Conservation (phyloP, 306 rosid species). For the Mucuna pruriens region DNA sequence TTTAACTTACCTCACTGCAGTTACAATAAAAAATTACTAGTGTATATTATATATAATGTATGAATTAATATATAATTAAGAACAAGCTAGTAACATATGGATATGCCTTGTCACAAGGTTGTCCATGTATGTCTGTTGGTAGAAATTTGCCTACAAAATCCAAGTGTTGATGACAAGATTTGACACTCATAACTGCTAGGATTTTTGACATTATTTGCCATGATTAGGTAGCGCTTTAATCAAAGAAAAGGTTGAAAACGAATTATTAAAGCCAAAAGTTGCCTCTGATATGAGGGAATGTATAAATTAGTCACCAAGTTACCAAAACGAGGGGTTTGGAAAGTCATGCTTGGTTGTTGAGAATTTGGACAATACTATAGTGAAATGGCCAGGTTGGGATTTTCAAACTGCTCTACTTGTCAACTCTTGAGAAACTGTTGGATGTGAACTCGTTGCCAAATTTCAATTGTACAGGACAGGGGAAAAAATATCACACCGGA, state of each 20-base stretch:
- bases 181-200: constrained; percentile 47
- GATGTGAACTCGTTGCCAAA: constrained; percentile 33
- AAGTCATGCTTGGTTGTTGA: constrained; percentile 43
- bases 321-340: constrained; percentile 32
- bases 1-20: not conserved
- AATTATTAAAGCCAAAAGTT: constrained; percentile 52
- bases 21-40: not conserved
- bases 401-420: constrained; percentile 37
- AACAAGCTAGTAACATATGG: not conserved
- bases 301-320: constrained; percentile 28
- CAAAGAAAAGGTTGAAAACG: constrained; percentile 34
- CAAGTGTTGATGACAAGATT: constrained; percentile 53
- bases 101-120: constrained; percentile 18
- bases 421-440: constrained; percentile 37
- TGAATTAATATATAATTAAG: not conserved
- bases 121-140: constrained; percentile 49
- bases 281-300: constrained; percentile 29
- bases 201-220: constrained; percentile 40
- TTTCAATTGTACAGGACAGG: not conserved
- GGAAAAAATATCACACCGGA: not conserved
- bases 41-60: not conserved
- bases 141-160: constrained; percentile 41
- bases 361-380: constrained; percentile 22
- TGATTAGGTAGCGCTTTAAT: constrained; percentile 34
- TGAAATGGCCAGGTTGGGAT: constrained; percentile 42